Percentiles rank a stretch among this genome's conserved stretches.
Conservation (phyloP, 768 basidiomycete species). For the Podaxis mareebaensis region DNA sequence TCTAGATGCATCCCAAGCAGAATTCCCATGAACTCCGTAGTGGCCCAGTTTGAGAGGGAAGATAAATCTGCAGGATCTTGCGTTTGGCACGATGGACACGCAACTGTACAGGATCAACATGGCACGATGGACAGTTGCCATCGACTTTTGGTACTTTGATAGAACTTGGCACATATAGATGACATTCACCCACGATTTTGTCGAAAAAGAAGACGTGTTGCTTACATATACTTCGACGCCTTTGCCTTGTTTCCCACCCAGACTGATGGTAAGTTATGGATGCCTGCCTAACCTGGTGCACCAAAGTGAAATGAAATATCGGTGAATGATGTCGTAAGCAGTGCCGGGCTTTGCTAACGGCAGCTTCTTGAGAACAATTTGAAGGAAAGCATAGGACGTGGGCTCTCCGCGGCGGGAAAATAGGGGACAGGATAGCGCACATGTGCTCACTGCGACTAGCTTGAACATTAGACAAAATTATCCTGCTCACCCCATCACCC, state of each 20-base stretch:
- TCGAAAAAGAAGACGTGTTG: slow-evolving; percentile 14
- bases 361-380: background rate
- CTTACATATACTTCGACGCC: background rate
- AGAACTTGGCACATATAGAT: slow-evolving; percentile 7
- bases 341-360: background rate
- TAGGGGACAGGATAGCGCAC: background rate
- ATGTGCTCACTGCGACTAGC: background rate
- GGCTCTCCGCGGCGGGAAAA: background rate
- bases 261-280: background rate
- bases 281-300: background rate
- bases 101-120: slow-evolving; percentile 4
- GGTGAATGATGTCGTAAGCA: slow-evolving; percentile 8
- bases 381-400: background rate
- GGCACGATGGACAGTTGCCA: slow-evolving; percentile 14
- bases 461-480: background rate
- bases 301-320: background rate
- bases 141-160: slow-evolving; percentile 6
- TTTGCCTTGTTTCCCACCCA: background rate
- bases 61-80: slow-evolving; percentile 14
- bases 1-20: background rate
- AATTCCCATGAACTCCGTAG: slow-evolving; percentile 15
- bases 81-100: slow-evolving; percentile 7
- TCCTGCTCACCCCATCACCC: background rate
- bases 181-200: slow-evolving; percentile 14
- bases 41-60: background rate